Conservation (phyloP, 2,329 filamentous ascomycete species). For the Neofusicoccum laricinum region DNA sequence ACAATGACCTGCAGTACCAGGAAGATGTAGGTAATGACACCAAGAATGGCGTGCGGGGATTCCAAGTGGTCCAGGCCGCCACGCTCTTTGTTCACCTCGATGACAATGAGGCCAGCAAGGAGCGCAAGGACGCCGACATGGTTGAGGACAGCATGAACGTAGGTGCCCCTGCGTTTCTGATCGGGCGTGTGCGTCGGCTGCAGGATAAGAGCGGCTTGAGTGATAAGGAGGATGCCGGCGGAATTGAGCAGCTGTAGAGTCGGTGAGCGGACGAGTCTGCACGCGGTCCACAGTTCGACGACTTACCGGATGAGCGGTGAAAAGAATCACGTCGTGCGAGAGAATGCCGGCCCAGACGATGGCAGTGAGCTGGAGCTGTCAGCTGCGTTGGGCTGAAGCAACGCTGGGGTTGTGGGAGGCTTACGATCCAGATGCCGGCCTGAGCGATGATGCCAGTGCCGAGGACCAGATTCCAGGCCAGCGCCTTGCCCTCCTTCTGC, state of each 20-base stretch:
- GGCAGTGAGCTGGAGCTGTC: slow-evolving; percentile 55
- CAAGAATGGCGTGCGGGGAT: slow-evolving; percentile 77
- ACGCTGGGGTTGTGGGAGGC: not conserved
- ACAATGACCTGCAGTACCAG: slow-evolving; percentile 72
- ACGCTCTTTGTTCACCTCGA: slow-evolving; percentile 79
- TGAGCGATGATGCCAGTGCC: slow-evolving; percentile 82
- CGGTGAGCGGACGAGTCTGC: slow-evolving; percentile 10
- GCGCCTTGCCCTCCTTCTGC: slow-evolving; percentile 62
- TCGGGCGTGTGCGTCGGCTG: slow-evolving; percentile 78
- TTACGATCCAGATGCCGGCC: slow-evolving; percentile 67
- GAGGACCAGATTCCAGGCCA: slow-evolving; percentile 76
- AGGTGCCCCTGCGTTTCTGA: slow-evolving; percentile 66
- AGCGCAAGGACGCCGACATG: slow-evolving; percentile 61
- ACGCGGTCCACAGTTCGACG: slow-evolving; percentile 20
- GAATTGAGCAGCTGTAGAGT: slow-evolving; percentile 50
- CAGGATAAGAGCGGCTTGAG: slow-evolving; percentile 77
- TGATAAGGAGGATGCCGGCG: slow-evolving; percentile 68
- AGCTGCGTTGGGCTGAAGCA: not conserved
- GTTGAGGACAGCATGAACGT: slow-evolving; percentile 69
- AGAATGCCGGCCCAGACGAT: slow-evolving; percentile 79
- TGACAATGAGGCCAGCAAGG: slow-evolving; percentile 64
- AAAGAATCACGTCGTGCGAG: slow-evolving; percentile 68
- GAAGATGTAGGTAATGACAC: slow-evolving; percentile 69
- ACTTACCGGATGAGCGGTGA: slow-evolving; percentile 82
- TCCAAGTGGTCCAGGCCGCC: slow-evolving; percentile 70